Evolutionary conservation across 768 basidiomycete genomes (phyloP), one percentile per base, ranked within the genome.

Genomic region (Mycena haematopus): DNA sequence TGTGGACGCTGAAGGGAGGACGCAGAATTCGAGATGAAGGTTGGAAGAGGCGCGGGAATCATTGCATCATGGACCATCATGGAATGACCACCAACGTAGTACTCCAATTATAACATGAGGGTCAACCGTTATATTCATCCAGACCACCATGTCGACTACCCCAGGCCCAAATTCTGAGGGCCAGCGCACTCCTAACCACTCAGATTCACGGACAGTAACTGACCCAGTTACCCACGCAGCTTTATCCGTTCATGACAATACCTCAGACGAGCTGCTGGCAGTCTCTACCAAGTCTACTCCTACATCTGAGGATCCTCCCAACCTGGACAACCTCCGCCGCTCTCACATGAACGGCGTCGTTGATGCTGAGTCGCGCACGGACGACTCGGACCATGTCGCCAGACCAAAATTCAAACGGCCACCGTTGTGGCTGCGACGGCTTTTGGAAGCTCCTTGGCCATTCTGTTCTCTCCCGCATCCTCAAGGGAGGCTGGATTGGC

Each of bases 181-280:
- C 31, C 50, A 35, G 22, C 40, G 51, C 42, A 45, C 52, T n/a
- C 52, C 59, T 9, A 36, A 52, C 13, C 24, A 52, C 24, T 49
- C 59, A 14, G 19, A 3, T 31, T 56, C 55, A 17, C 44, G 46
- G 13, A 60, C 63, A 7, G 78, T 81, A 17, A 76, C 74, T 0
- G 80, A 81, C 62, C 80, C 80, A 19, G 71, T 81, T 42, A 81
- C 80, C 21, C 78, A 79, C 58, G 69, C 75, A 2, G 74, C 72
- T 8, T 58, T 79, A 6, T 65, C 67, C 13, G 72, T 81, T 15
- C 77, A 79, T 60, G 77, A 81, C 66, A 66, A 70, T 35, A 72
- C 72, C 59, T 52, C 70, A 6, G 66, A 73, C 29, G 78, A 81
- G 59, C 75, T 81, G 17, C 72, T 78, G 56, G 65, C 67, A 46